phyloP scores from a whole-genome alignment of 2,329 filamentous ascomycete genomes.

The Diaporthe sp. region DNA sequence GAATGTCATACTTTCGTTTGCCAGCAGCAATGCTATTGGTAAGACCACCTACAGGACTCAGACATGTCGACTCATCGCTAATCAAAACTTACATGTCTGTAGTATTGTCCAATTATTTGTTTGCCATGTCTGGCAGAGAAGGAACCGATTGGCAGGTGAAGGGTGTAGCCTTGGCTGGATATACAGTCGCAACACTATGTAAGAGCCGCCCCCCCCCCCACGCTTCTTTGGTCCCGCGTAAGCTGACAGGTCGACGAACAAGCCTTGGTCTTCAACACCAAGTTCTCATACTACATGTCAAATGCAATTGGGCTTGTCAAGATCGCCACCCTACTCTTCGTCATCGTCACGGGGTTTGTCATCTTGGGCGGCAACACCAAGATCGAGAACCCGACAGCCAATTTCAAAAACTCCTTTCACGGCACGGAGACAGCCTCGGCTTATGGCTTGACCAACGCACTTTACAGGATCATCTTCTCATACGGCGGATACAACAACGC shows the following conservation, averaged over 20 bases:
- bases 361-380: constrained; percentile 65
- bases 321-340: constrained; percentile 67
- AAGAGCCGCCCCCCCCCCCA: neutral
- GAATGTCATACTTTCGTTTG: constrained; percentile 72
- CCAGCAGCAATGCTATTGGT: constrained; percentile 72
- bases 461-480: constrained; percentile 69
- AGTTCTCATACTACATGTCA: constrained; percentile 61
- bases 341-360: constrained; percentile 66
- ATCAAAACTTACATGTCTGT: neutral
- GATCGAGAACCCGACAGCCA: constrained; percentile 60
- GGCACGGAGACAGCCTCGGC: constrained; percentile 53
- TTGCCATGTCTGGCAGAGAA: constrained; percentile 60
- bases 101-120: constrained; percentile 73
- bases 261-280: constrained; percentile 58
- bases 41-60: constrained; percentile 5
- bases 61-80: neutral
- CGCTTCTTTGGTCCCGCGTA: too few species aligned
- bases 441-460: constrained; percentile 64
- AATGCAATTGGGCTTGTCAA: constrained; percentile 68
- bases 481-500: constrained; percentile 68
- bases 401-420: constrained; percentile 65
- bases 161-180: constrained; percentile 72
- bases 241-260: neutral
- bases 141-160: constrained; percentile 73
- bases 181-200: constrained; percentile 67